Conservation (phyloP, 2,329 filamentous ascomycete species). For the Arthrobotrys sinensis region DNA sequence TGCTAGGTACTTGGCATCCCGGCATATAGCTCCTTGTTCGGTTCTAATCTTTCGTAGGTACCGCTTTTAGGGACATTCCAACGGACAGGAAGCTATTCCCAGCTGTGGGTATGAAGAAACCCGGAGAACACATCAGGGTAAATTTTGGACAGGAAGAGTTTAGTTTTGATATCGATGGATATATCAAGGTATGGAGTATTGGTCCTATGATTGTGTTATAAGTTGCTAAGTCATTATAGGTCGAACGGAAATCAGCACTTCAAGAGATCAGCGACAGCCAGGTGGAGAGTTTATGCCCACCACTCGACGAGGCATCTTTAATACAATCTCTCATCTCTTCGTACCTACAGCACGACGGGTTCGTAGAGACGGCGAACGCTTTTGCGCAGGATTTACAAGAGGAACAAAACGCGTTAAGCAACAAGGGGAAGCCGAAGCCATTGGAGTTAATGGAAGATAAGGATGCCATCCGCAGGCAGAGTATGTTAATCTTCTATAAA, state of each 20-base stretch:
- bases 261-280: conserved; percentile 74
- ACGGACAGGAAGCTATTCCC: conserved; percentile 76
- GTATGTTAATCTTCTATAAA: conserved; percentile 71
- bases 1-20: conserved; percentile 69
- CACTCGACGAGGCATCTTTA: conserved; percentile 80
- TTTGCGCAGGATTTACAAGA: conserved; percentile 85
- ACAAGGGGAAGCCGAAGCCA: conserved; percentile 66
- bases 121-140: conserved; percentile 75
- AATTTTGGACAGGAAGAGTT: conserved; percentile 84
- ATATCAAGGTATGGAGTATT: conserved; percentile 77
- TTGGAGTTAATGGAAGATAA: conserved; percentile 83
- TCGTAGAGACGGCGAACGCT: conserved; percentile 90
- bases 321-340: conserved; percentile 81
- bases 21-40: background rate
- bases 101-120: conserved; percentile 76
- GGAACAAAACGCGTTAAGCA: conserved; percentile 78
- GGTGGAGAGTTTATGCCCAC: conserved; percentile 75
- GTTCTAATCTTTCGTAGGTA: conserved; percentile 71
- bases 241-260: conserved; percentile 75
- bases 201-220: conserved; percentile 7
- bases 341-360: conserved; percentile 94
- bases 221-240: conserved; percentile 68
- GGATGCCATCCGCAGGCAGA: conserved; percentile 87
- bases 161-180: conserved; percentile 88
- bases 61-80: conserved; percentile 78